These are phyloP conservation scores for Pleurotus citrinopileatus DNA, from an alignment of 768 basidiomycete genomes.

Conservation along the genomic window DNA sequence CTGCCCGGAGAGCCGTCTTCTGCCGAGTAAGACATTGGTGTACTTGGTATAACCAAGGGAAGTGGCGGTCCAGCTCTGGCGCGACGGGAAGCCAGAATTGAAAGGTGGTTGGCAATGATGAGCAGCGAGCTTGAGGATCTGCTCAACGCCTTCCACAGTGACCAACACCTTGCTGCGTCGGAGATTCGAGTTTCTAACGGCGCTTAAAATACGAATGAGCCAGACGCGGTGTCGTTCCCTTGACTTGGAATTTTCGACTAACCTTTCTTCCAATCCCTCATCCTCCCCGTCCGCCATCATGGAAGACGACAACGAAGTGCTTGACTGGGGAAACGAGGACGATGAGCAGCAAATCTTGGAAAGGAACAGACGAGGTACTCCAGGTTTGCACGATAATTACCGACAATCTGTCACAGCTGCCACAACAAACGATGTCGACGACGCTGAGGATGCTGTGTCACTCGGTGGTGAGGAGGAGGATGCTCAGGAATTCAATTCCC, in stretches of 20 bases:
- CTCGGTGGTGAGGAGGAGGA: conserved; percentile 74
- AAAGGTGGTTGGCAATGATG: too few relatives aligned
- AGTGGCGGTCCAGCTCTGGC: conserved; percentile 13
- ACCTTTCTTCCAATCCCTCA: conserved; percentile 15
- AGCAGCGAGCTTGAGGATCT: too few relatives aligned
- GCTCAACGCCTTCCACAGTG: neutral
- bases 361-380: conserved; percentile 2
- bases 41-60: conserved; percentile 7
- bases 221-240: conserved; percentile 14
- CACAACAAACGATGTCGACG: conserved; percentile 42
- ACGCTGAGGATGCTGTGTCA: conserved; percentile 59
- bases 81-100: conserved; percentile 18
- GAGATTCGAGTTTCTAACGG: conserved; percentile 4
- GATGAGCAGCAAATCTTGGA: conserved; percentile 29
- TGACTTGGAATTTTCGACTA: conserved; percentile 4
- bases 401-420: conserved; percentile 22
- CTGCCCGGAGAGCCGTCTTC: conserved; percentile 35
- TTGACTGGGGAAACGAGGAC: conserved; percentile 65
- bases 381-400: conserved; percentile 16
- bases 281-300: conserved; percentile 28
- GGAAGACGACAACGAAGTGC: conserved; percentile 65
- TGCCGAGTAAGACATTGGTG: conserved; percentile 27
- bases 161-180: neutral
- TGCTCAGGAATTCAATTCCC: conserved; percentile 40
- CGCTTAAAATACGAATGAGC: conserved; percentile 2